Conservation (phyloP, 148 eudicot genomes). For the Chenopodium suecicum region DNA sequence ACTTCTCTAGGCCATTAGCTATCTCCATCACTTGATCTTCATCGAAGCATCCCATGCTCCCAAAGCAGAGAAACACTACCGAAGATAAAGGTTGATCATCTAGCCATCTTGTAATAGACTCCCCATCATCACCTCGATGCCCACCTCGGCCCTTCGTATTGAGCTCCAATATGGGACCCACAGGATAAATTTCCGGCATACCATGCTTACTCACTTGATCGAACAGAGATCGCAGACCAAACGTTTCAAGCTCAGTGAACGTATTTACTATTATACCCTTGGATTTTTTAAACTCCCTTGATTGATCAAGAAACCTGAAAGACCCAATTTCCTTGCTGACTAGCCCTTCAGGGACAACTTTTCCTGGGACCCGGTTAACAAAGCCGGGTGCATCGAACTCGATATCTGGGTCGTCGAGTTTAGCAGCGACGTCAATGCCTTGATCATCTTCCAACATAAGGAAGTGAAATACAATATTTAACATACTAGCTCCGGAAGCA, state of each 20-base stretch:
- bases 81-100: slow-evolving; percentile 45
- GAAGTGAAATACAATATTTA: slow-evolving; percentile 9
- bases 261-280: slow-evolving; percentile 56
- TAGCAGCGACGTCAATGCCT: background rate
- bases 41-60: slow-evolving; percentile 50
- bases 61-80: slow-evolving; percentile 59
- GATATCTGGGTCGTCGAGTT: slow-evolving; percentile 9
- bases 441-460: background rate
- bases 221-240: slow-evolving; percentile 21
- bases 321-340: slow-evolving; percentile 22
- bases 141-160: slow-evolving; percentile 5
- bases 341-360: slow-evolving; percentile 7
- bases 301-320: background rate
- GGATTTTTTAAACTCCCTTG: slow-evolving; percentile 19
- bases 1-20: slow-evolving; percentile 44
- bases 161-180: slow-evolving; percentile 51
- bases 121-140: background rate
- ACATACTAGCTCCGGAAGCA: slow-evolving; percentile 25
- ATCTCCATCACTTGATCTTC: slow-evolving; percentile 46
- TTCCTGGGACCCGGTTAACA: slow-evolving; percentile 8
- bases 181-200: slow-evolving; percentile 40
- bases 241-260: slow-evolving; percentile 34
- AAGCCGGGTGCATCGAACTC: slow-evolving; percentile 24
- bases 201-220: background rate
- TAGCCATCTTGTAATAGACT: slow-evolving; percentile 43